Percentiles rank a stretch among this genome's conserved stretches.
These are phyloP conservation scores for Suillus luteus DNA, from an alignment of 768 basidiomycete species.

Conservation along the genomic window DNA sequence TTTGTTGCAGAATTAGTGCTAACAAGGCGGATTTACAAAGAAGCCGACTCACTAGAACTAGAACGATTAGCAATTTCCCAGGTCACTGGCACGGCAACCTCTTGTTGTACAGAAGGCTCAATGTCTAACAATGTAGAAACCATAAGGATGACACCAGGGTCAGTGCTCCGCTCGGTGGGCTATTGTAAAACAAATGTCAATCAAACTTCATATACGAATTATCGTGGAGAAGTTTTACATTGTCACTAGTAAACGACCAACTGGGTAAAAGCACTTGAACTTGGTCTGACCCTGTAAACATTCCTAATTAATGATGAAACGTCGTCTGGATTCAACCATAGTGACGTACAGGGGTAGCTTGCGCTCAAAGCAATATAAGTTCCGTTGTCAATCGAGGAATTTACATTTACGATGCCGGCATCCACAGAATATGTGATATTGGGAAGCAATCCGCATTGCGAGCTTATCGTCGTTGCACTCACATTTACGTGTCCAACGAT, in stretches of 20 bases:
- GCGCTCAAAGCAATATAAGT: too few species aligned
- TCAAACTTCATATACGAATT: too few species aligned
- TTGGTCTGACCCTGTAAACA: background rate
- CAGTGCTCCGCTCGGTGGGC: too few species aligned
- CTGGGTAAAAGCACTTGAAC: too few species aligned
- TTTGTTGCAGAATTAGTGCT: background rate
- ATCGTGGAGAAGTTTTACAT: background rate
- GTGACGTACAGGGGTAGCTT: background rate
- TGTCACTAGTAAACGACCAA: too few species aligned
- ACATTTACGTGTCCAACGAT: slow-evolving; percentile 5
- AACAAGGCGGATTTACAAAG: background rate
- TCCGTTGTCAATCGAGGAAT: background rate
- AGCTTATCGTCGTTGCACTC: slow-evolving; percentile 2
- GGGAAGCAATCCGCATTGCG: slow-evolving; percentile 2
- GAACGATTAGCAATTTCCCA: background rate
- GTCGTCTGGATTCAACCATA: background rate
- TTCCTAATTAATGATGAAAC: background rate
- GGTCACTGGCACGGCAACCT: background rate
- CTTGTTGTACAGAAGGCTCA: background rate
- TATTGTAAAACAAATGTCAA: background rate
- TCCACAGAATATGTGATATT: background rate
- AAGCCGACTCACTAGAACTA: background rate
- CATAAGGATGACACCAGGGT: background rate
- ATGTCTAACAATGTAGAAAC: background rate
- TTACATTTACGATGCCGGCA: background rate